Base-by-base conservation (phyloP, 139 green algal species). In the Mychonastes homosphaera region DNA sequence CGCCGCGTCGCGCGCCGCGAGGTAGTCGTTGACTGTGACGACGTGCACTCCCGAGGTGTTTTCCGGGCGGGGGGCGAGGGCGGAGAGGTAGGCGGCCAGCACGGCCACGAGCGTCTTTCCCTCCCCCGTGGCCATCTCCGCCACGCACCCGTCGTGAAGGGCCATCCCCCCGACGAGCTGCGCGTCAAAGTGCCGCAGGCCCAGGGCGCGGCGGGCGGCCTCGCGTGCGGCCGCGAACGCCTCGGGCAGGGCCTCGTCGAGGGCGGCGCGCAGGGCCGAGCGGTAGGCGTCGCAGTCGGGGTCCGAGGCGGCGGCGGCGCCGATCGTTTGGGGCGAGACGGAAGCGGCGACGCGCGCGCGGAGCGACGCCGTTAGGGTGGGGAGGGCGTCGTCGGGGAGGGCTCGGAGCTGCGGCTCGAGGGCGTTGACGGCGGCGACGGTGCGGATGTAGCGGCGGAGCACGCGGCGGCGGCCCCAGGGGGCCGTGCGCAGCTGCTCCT, bases 81-180 rank as follows among this genome's bases (percentile, higher is more conserved):
- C 79, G 45, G 86, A 84, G 12, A 91, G 71, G 64, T 87, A 88
- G 19, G 71, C 75, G 29, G 76, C 57, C n/a, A 95, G 63, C 9
- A 78, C 81, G 33, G 87, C 87, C 47, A 96, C 87, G 38, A 97
- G 69, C 16, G 92, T 98, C 69, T 99, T 99, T 39, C 92, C 92
- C 67, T 99, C 92, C 3, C 92, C 92, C 16, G 92, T 99, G 34
- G 67, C 49, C 92, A 99, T 99, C 75, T 99, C 92, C 13, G 92
- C 90, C 54, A 98, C 94, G 51, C 85, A 56, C 5, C 92, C 92
- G 35, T 91, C 77, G 53, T 97, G 87, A 56, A 99, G 73, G n/a
- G 96, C 77, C 76, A 95, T 87, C 44, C 91, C 91, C 50, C 76
- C 53, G 45, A 90, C 79, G 53, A 95, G 56, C 68, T 95, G 87